Conservation (phyloP, 73 alveolate genomes). For the Tetrahymena thermophila region DNA sequence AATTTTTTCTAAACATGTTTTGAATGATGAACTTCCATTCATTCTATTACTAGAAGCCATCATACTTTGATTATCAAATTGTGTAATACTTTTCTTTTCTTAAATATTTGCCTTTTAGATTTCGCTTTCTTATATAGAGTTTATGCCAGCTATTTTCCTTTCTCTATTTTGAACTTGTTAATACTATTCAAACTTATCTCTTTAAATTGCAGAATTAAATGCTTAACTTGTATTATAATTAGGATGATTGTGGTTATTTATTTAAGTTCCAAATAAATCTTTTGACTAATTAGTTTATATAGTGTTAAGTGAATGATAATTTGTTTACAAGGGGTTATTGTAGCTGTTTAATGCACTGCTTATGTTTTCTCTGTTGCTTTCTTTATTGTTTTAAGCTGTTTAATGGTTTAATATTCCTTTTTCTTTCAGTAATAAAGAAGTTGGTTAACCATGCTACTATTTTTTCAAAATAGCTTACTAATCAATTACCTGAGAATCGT, state of each 20-base stretch:
- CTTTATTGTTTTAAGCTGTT: neutral
- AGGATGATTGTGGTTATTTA: neutral
- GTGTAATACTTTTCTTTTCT: neutral
- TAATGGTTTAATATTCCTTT: neutral
- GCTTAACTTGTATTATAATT: neutral
- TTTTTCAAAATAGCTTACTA: neutral
- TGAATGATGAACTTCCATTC: neutral
- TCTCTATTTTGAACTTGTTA: neutral
- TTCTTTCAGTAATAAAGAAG: neutral
- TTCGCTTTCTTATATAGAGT: neutral
- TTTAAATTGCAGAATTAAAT: neutral
- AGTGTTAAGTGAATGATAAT: neutral
- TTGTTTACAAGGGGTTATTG: neutral
- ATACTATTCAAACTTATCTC: neutral
- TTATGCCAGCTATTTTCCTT: neutral
- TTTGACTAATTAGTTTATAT: neutral
- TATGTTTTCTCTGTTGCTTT: neutral
- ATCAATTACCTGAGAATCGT: neutral
- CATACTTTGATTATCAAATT: neutral
- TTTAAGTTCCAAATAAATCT: neutral
- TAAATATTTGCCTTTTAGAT: neutral
- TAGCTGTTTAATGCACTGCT: neutral
- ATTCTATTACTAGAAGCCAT: neutral
- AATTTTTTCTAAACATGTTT: neutral
- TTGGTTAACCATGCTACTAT: neutral